These are phyloP conservation scores for Starmerella lactis-condensi DNA, from an alignment of 805 yeast genomes.

Conservation along the genomic window DNA sequence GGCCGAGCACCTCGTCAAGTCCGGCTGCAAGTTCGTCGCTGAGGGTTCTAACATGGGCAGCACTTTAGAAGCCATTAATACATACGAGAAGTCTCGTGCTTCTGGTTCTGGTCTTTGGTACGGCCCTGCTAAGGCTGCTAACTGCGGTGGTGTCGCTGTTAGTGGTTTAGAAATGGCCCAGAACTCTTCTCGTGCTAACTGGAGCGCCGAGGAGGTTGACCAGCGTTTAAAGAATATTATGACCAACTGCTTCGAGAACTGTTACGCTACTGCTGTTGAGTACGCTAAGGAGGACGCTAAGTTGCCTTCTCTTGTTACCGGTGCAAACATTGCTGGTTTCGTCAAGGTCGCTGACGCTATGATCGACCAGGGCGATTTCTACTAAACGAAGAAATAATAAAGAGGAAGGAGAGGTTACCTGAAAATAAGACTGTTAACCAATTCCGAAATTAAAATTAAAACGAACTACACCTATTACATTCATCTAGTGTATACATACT, in stretches of 20 bases:
- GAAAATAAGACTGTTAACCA: too few relatives aligned
- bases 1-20: slow-evolving; percentile 82
- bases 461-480: neutral
- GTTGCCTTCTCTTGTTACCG: slow-evolving; percentile 89
- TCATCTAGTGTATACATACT: neutral
- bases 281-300: slow-evolving; percentile 55
- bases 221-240: slow-evolving; percentile 75
- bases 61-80: slow-evolving; percentile 88
- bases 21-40: slow-evolving; percentile 84
- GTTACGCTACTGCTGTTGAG: slow-evolving; percentile 68
- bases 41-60: slow-evolving; percentile 99
- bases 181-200: slow-evolving; percentile 81
- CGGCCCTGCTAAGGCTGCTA: slow-evolving; percentile 98
- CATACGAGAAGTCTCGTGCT: slow-evolving; percentile 47
- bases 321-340: slow-evolving; percentile 98
- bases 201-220: slow-evolving; percentile 91
- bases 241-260: slow-evolving; percentile 82
- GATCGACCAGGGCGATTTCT: slow-evolving; percentile 82
- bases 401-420: too few relatives aligned
- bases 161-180: slow-evolving; percentile 99
- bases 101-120: slow-evolving; percentile 57
- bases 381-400: slow-evolving; percentile 6
- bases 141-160: slow-evolving; percentile 98
- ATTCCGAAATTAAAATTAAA: too few relatives aligned
- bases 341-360: slow-evolving; percentile 96